Conservation (phyloP, 805 yeast species). For the Saccharomycopsis fibuligera region DNA sequence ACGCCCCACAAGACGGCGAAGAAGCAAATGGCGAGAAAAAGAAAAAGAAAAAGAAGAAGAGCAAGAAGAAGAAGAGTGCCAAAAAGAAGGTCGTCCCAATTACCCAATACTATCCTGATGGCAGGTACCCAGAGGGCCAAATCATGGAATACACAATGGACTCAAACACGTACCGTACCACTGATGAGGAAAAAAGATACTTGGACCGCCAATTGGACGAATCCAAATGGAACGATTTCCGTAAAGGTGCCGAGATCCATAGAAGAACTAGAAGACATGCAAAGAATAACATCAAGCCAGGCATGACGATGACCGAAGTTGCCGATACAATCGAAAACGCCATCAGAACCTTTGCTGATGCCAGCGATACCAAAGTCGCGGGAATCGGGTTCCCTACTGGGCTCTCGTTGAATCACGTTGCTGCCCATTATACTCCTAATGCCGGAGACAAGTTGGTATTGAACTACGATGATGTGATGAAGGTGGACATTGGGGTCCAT, state of each 20-base stretch:
- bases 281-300: constrained; percentile 71
- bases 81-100: constrained; percentile 54
- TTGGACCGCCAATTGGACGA: constrained; percentile 56
- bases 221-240: constrained; percentile 74
- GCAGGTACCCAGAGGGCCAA: constrained; percentile 79
- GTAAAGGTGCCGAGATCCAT: constrained; percentile 96
- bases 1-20: constrained; percentile 4
- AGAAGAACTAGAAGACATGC: constrained; percentile 83
- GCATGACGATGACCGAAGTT: constrained; percentile 84
- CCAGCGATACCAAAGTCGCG: constrained; percentile 46
- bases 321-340: constrained; percentile 87
- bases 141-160: constrained; percentile 67
- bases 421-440: constrained; percentile 98
- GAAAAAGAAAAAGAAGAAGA: constrained; percentile 43
- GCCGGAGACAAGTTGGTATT: constrained; percentile 84
- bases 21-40: constrained; percentile 17
- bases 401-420: constrained; percentile 83
- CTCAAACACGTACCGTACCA: constrained; percentile 68
- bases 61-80: constrained; percentile 54
- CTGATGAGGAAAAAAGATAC: constrained; percentile 81
- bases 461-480: constrained; percentile 86
- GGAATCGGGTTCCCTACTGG: constrained; percentile 99
- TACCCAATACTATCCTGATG: constrained; percentile 61
- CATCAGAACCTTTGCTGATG: constrained; percentile 60
- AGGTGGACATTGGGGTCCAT: constrained; percentile 95